phyloP scores from a whole-genome alignment of 495 filamentous ascomycete species.

The Neurospora sp. region DNA sequence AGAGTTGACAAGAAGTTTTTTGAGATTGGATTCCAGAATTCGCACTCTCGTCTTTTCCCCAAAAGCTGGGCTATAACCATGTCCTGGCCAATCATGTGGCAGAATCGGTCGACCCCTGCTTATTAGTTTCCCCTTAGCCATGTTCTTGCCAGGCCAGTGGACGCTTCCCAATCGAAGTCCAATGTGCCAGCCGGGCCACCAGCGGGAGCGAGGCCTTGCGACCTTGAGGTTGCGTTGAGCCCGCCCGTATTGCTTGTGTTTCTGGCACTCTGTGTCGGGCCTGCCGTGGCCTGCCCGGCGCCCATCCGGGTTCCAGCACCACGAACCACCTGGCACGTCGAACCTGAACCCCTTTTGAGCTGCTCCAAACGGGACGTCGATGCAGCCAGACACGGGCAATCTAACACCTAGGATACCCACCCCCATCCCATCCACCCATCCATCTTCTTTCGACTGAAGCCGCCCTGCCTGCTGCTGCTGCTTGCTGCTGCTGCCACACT shows the following conservation, averaged over 20 bases:
- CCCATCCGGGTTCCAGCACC: background rate
- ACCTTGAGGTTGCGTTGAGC: background rate
- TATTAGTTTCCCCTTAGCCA: conserved; percentile 15
- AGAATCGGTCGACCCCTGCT: conserved; percentile 5
- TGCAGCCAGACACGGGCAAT: conserved; percentile 13
- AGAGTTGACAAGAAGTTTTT: background rate
- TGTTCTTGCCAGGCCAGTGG: conserved; percentile 8
- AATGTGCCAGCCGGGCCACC: conserved; percentile 5
- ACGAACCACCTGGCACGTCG: conserved; percentile 3
- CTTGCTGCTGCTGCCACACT: background rate
- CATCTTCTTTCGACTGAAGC: conserved; percentile 2
- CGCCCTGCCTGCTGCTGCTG: background rate
- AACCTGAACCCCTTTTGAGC: conserved; percentile 21
- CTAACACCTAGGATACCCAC: background rate
- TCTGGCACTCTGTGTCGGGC: background rate
- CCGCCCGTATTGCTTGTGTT: background rate
- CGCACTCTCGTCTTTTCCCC: background rate
- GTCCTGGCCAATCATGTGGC: conserved; percentile 14
- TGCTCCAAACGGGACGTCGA: conserved; percentile 10
- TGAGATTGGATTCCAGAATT: conserved; percentile 2
- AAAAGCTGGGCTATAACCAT: background rate
- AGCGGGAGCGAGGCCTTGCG: background rate
- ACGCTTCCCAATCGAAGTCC: conserved; percentile 9
- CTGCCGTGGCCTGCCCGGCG: background rate
- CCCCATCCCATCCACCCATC: background rate